Percentiles rank a stretch among this genome's conserved stretches.
Conservation (phyloP, 805 yeast species). For the Isabelozyma heimii region DNA sequence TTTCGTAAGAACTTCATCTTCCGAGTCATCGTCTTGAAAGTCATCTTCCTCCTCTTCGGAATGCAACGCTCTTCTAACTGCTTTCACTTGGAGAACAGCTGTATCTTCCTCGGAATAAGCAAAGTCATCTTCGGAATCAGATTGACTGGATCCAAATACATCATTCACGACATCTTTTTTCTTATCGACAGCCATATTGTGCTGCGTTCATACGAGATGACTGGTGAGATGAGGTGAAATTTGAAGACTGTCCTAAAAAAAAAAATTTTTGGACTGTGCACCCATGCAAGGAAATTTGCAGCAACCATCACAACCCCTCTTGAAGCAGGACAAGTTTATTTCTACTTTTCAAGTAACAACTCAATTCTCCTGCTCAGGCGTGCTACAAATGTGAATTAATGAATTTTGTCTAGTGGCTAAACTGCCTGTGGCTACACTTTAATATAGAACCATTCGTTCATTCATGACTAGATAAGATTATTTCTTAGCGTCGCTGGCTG, state of each 20-base stretch:
- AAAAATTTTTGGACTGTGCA: neutral
- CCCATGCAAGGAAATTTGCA: neutral
- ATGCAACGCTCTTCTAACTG: neutral
- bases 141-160: neutral
- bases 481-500: slow-evolving; percentile 23
- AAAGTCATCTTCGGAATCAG: slow-evolving; percentile 7
- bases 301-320: neutral
- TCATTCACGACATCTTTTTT: neutral
- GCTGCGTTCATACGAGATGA: neutral
- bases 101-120: slow-evolving; percentile 4
- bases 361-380: no score
- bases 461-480: slow-evolving; percentile 1
- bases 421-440: no score
- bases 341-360: no score
- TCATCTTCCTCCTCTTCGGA: slow-evolving; percentile 8
- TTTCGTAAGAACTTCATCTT: slow-evolving; percentile 6
- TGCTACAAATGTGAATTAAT: no score
- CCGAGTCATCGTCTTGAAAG: slow-evolving; percentile 9
- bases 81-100: neutral
- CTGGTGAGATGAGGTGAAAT: neutral
- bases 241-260: neutral
- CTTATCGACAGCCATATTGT: neutral
- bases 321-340: no score
- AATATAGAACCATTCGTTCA: neutral
- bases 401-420: no score